Percentiles rank a stretch among this genome's conserved stretches.
These are phyloP conservation scores for Physcomitrellopsis africana DNA, from an alignment of 225 moss, liverwort and hornwort species.

Conservation along the genomic window DNA sequence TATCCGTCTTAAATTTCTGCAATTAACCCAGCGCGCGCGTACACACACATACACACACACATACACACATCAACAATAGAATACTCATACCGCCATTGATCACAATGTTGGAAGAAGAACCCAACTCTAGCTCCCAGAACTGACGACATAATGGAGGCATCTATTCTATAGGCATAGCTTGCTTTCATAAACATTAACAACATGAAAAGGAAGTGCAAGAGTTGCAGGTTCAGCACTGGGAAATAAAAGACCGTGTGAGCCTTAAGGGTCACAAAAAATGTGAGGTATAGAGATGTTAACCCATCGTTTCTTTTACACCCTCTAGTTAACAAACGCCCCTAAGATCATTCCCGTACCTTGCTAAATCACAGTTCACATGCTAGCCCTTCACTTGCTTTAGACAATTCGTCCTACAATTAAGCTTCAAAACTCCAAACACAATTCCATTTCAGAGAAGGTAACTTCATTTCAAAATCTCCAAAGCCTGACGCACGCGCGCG, in stretches of 20 bases:
- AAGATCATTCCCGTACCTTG: not conserved
- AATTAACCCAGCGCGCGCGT: not conserved
- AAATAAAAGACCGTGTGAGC: not conserved
- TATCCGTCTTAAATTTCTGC: conserved; percentile 30
- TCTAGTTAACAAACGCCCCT: not conserved
- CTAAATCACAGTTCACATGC: not conserved
- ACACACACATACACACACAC: conserved; percentile 3
- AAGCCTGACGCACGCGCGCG: not conserved
- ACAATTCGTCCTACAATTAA: not conserved
- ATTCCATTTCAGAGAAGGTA: not conserved
- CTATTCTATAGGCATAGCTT: conserved; percentile 7
- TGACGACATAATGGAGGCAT: not conserved
- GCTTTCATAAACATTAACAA: not conserved
- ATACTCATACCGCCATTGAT: conserved; percentile 2
- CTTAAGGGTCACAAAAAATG: not conserved
- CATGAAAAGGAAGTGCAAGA: conserved; percentile 7
- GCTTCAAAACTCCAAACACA: conserved; percentile 10
- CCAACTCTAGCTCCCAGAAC: conserved; percentile 24
- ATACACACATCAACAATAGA: conserved; percentile 9
- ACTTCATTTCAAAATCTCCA: not conserved
- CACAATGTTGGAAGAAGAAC: conserved; percentile 5
- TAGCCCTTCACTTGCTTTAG: not conserved
- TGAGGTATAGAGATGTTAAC: not conserved
- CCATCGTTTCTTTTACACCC: not conserved
- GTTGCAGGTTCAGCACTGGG: conserved; percentile 12